Base-by-base conservation (phyloP, 1,139 yeast genomes). In the Diutina siamensis region DNA sequence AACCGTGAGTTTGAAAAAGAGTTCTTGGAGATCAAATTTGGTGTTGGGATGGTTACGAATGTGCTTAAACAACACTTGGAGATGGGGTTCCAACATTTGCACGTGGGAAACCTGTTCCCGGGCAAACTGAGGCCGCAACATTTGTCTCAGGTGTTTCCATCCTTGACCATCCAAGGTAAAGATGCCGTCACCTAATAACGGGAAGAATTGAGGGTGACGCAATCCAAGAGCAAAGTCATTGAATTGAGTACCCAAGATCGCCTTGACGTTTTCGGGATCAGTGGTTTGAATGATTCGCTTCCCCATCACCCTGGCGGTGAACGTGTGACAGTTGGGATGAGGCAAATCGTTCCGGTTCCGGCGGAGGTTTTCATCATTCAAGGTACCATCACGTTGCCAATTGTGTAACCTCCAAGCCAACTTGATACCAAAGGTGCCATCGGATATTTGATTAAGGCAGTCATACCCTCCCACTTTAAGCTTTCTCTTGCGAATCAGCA, bases 111-210 rank as follows among this genome's bases (percentile, higher is more conserved):
- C 68, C 56, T 75, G 79, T 53, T 74, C 79, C 49, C 78, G 63
- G 19, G 74, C 66, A 58, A 77, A 77, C 57, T 75, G 80, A 1
- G 83, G 82, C 48, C 81, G 65, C 52, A 77, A 66, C 74, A 77
- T 62, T 1, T 78, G 71, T 45, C 83, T 61, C 19, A 78, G 68
- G 54, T 75, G 78, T 52, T 74, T 72, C 83, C 83, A 76, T 3
- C 74, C 77, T 35, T 61, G 67, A 9, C 76, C 77, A 48, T 74
- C 77, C 34, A 74, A 63, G 1, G 80, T 75, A 59, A 76, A 76
- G 48, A 76, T 76, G 2, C 83, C 82, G 48, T 73, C 74, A 4
- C 82, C 82, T 44, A 76, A 61, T 20, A 74, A 57, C 4, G 76
- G 74, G 41, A 50, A 50, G 54, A 75, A 65, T 41, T 61, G 64